Percentiles rank a stretch among this genome's conserved stretches.
These are phyloP conservation scores for Trametes cingulata DNA, from an alignment of 768 basidiomycete species.

Conservation along the genomic window DNA sequence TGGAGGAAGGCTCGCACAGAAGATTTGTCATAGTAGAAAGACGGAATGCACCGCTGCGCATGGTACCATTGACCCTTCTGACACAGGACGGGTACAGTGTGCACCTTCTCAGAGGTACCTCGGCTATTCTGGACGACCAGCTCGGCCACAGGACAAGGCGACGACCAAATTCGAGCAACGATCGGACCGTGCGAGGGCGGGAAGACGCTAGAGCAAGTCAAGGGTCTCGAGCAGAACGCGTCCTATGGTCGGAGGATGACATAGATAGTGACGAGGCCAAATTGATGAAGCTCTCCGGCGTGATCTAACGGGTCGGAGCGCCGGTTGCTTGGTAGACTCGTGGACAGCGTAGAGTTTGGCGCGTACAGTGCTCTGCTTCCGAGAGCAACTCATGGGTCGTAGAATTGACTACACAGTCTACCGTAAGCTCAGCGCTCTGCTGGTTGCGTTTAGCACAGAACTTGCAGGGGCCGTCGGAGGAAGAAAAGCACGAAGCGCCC, in stretches of 20 bases:
- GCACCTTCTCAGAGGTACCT: not conserved
- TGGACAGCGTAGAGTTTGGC: not conserved
- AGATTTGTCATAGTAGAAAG: not conserved
- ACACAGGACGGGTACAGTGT: not conserved
- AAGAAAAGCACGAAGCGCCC: too few species aligned
- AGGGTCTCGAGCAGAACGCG: not conserved
- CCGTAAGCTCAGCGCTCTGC: too few species aligned
- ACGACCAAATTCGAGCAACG: not conserved
- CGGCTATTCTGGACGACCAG: not conserved
- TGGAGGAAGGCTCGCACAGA: not conserved
- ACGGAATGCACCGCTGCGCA: not conserved
- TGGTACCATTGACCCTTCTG: not conserved
- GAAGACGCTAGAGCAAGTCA: not conserved
- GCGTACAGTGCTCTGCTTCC: too few species aligned
- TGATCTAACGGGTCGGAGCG: not conserved
- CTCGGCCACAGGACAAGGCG: too few species aligned
- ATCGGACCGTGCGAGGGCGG: not conserved
- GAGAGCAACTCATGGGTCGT: too few species aligned
- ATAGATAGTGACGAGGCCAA: not conserved
- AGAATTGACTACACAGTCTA: too few species aligned
- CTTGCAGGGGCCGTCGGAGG: too few species aligned
- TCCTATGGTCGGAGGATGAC: not conserved
- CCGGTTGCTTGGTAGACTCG: constrained; percentile 5
- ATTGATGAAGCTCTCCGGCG: not conserved
- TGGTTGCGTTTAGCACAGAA: too few species aligned